These are phyloP conservation scores for Ceratocystis variospora DNA, from an alignment of 2,329 filamentous ascomycete genomes.

Conservation along the genomic window DNA sequence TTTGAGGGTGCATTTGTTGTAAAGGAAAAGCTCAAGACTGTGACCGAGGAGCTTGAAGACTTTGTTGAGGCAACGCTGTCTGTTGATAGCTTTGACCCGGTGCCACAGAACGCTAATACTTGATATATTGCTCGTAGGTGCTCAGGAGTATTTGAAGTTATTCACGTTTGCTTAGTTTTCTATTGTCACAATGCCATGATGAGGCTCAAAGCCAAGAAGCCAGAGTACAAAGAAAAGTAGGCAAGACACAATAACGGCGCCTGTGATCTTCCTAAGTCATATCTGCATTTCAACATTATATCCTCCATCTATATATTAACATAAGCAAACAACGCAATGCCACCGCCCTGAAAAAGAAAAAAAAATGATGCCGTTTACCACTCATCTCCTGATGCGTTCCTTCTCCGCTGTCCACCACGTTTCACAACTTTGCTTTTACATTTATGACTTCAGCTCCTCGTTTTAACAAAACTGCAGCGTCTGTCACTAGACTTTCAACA, in stretches of 20 bases:
- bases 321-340: not conserved
- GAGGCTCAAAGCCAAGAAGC: not conserved
- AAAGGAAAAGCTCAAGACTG: conserved; percentile 91
- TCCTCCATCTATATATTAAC: not conserved
- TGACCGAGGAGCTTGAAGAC: conserved; percentile 90
- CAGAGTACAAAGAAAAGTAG: not conserved
- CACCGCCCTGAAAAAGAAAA: not conserved
- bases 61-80: conserved; percentile 82
- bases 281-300: conserved; percentile 1
- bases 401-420: conserved; percentile 21
- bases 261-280: not conserved
- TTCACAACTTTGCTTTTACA: conserved; percentile 32
- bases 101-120: not conserved
- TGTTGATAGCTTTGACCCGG: conserved; percentile 43
- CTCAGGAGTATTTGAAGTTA: not conserved
- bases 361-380: not conserved
- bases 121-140: not conserved
- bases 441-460: conserved; percentile 46
- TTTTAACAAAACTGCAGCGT: conserved; percentile 56
- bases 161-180: not conserved
- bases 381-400: not conserved
- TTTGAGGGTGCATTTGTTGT: conserved; percentile 76
- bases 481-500: conserved; percentile 76
- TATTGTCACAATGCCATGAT: not conserved
- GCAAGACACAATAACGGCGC: not conserved